Base-by-base conservation (phyloP, 495 filamentous ascomycete genomes). In the Penicillium simplicissimum region DNA sequence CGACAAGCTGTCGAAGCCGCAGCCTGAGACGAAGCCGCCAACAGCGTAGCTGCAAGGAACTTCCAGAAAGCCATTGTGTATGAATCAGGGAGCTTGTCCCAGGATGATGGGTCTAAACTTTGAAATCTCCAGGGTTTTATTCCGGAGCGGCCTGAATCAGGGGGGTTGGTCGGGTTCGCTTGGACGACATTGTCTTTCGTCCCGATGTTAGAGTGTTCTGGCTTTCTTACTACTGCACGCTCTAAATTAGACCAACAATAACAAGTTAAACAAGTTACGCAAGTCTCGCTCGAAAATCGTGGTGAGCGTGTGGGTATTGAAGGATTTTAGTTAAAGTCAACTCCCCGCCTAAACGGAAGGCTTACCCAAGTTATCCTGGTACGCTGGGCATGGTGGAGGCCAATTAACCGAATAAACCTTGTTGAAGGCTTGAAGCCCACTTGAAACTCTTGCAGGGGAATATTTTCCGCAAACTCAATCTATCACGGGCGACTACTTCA, bases 11-110 rank as follows among this genome's bases (percentile, higher is more conserved):
- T n/a, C 0, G 62, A 57, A 13, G 47, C 49, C 28, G 31, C 33
- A 37, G 58, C 57, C 38, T 47, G 38, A 3, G 61, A 36, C 15
- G 42, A 33, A 4, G 40, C 34, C 8, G 58, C 62, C 62, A 67
- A 48, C 8, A 67, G 35, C 40, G 58, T 58, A 11, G 62, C 51
- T 8, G 37, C 21, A 37, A 65, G 33, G 31, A 34, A 31, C 31
- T 52, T 52, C 48, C 48, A 52, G 25, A 17, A 52, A 52, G 48
- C 25, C 48, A 52, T 52, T 45, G 17, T 21, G 42, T 45, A 11
- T 23, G 42, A 13, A 21, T 45, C 19, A 23, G 19, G 42, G 13
- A 45, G 17, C 42, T 45, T 45, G 42, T 45, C 19, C 42, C 42
- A 4, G 42, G 11, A 11, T 45, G 42, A 23, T 11, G 42, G 42